Evolutionary conservation across 1,284 basidiomycete genomes (phyloP).

Genomic region (Rhodotorula sp.): DNA sequence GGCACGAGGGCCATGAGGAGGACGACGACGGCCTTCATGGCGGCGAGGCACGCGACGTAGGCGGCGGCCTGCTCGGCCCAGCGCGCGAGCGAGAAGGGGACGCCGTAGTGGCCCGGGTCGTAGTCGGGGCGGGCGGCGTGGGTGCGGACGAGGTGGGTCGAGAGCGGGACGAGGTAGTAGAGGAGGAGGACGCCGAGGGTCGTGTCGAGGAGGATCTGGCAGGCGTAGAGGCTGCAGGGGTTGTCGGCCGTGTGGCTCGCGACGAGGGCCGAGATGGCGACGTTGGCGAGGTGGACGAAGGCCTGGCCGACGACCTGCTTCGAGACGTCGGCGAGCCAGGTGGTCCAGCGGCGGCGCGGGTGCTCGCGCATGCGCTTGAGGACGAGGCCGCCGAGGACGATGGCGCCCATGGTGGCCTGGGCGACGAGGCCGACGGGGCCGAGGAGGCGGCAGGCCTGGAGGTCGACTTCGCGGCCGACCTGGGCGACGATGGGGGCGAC

Average conservation of each 20-base stretch:
- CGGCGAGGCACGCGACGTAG: slow-evolving; percentile 76
- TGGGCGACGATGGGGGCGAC: slow-evolving; percentile 18
- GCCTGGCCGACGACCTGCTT: slow-evolving; percentile 91
- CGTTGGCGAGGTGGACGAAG: slow-evolving; percentile 83
- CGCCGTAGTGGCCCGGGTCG: slow-evolving; percentile 82
- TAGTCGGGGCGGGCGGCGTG: slow-evolving; percentile 70
- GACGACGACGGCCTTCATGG: slow-evolving; percentile 90
- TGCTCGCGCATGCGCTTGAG: slow-evolving; percentile 85
- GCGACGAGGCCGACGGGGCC: slow-evolving; percentile 52
- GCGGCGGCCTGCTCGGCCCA: slow-evolving; percentile 67
- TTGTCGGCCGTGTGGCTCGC: slow-evolving; percentile 66
- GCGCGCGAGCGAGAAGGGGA: slow-evolving; percentile 60
- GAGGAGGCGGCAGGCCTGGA: slow-evolving; percentile 51
- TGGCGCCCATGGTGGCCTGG: slow-evolving; percentile 72
- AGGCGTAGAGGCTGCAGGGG: slow-evolving; percentile 83
- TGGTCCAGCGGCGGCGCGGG: slow-evolving; percentile 83
- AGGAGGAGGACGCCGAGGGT: slow-evolving; percentile 86
- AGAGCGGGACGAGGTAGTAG: slow-evolving; percentile 71
- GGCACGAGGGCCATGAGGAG: slow-evolving; percentile 63
- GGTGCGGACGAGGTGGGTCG: slow-evolving; percentile 68
- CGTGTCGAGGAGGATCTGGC: slow-evolving; percentile 92
- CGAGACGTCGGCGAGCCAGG: slow-evolving; percentile 88
- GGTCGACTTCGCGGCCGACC: slow-evolving; percentile 39
- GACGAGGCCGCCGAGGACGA: slow-evolving; percentile 81
- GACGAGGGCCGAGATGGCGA: slow-evolving; percentile 63